Evolutionary conservation across 2,329 filamentous ascomycete species (phyloP).

Genomic region (Ophiostoma tasmaniense): DNA sequence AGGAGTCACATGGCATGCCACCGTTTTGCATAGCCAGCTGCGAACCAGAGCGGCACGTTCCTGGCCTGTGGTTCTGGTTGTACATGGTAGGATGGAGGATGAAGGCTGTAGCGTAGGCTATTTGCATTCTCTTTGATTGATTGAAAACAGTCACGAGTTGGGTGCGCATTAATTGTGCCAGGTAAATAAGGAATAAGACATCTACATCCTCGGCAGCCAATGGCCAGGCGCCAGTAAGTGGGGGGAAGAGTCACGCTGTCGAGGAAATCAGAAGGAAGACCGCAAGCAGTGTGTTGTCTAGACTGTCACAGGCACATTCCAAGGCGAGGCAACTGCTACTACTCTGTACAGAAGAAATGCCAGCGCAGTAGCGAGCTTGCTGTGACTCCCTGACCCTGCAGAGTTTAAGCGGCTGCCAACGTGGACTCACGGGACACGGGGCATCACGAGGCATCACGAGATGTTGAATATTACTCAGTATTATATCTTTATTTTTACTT

Average conservation of each 20-base stretch:
- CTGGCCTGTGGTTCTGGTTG: background rate
- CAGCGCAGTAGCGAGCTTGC: background rate
- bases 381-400: background rate
- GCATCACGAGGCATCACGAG: conserved; percentile 18
- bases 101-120: background rate
- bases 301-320: background rate
- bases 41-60: background rate
- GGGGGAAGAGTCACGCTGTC: background rate
- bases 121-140: background rate
- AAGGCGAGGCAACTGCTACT: background rate
- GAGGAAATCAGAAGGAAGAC: background rate
- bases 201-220: background rate
- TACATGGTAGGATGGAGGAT: too few species aligned
- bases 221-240: background rate
- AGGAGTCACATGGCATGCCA: background rate
- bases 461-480: background rate
- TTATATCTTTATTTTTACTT: background rate
- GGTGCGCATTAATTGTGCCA: too few species aligned
- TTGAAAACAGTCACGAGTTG: background rate
- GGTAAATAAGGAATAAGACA: background rate
- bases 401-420: background rate
- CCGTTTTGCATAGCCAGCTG: background rate
- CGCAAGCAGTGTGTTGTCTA: background rate
- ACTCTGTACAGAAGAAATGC: background rate
- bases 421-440: background rate